Evolutionary conservation across 371 early-diverging fungal genomes (phyloP), one percentile per base, ranked within the genome.

Genomic region (Apophysomyces sp.): DNA sequence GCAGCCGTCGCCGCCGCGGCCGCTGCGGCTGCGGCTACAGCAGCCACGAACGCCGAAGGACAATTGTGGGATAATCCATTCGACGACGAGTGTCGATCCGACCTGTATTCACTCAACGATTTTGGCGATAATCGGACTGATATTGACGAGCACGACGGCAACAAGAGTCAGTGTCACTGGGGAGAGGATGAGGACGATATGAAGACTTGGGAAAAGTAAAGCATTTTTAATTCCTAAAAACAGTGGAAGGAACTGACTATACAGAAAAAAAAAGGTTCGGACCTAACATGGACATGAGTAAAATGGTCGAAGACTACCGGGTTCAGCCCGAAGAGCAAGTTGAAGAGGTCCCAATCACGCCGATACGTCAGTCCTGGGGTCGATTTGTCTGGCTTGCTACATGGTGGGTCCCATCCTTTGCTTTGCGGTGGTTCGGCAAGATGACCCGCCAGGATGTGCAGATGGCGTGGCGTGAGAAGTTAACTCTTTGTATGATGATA

Each of bases 391-490:
- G 83, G 80, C 65, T 80, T 13, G 67, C 86, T 55, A 93, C 93
- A 0, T 92, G 89, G 88, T 86, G 88, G 87, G 86, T 92, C 29
- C 93, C 93, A 5, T 81, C 88, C 15, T 82, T 76, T 60, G 53
- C 71, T 53, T 63, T 89, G 41, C 63, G 68, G 26, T 71, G 72
- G 51, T 73, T 89, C 63, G 87, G 94, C 40, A 88, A 88, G 58
- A 92, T 94, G 89, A 86, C 85, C 65, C 87, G 94, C 31, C 85
- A 86, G 56, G 96, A 96, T 70, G 85, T 96, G 12, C 93, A 86
- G 52, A 91, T 93, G 92, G 98, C 98, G 1, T 95, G 94, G 94
- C 73, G 94, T 15, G 96, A 95, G 76, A 95, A 95, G 61, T 83
- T 94, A 1, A 91, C 94, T 0, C 69, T 95, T 11, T 92, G 92